Base-by-base conservation (phyloP, 2,329 filamentous ascomycete species). In the Aspergillus sp. region DNA sequence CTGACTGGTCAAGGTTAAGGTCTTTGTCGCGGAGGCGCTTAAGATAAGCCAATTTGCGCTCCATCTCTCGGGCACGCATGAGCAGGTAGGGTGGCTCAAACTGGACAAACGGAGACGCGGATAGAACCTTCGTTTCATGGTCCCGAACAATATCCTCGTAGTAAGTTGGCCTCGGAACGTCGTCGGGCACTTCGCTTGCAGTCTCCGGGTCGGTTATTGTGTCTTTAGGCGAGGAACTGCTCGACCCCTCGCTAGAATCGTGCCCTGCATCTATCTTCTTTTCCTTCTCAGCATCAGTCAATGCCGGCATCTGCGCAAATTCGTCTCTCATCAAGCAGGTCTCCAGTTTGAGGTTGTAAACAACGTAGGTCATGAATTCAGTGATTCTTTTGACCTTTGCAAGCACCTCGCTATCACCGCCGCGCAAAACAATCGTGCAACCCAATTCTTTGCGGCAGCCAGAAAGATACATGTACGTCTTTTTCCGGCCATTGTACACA, bases 361-460 rank as follows among this genome's bases (percentile, higher is more conserved):
- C 93, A 19, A 99, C 96, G 68, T 98, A 99, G 39, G 96, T 90
- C 94, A 99, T 97, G 72, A 99, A 98, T 73, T 99, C 95, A 10
- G 94, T 95, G 66, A 99, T 95, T 55, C 88, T 86, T 77, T 99
- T 99, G 75, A 99, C 87, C 68, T 88, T 90, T 1, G 87, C 82
- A 17, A 99, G 82, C 0, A 87, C 82, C 51, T 85, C 80, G 30
- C 87, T 88, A 61, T 90, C 87, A 3, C 90, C 91, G 1, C 95
- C 95, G 49, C 95, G 88, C 21, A 99, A 81, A 11, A 92, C 91
- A 67, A 99, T 96, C 0, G 95, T 99, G 72, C 95, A 98, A 0
- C 95, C 96, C 2, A 99, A 85, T 61, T 96, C 90, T 64, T 91
- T 91, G 8, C 90, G 87, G 68, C 92, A 97, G 2, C 94, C 94